These are phyloP conservation scores for Coniochaeta hoffmannii DNA, from an alignment of 2,329 filamentous ascomycete genomes.

Conservation along the genomic window DNA sequence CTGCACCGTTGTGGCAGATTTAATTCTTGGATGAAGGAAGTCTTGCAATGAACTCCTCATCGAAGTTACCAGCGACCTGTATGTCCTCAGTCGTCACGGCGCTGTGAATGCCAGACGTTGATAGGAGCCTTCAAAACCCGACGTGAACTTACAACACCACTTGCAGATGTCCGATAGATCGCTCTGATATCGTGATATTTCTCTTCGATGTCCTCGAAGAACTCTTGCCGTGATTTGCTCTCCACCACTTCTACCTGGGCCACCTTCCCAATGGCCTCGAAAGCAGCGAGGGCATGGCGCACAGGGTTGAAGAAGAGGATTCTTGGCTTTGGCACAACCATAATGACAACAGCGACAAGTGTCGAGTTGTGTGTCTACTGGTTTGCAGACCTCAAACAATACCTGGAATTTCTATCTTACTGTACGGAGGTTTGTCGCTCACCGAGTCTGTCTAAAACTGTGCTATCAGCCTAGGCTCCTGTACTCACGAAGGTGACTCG, in stretches of 20 bases:
- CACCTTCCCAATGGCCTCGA: background rate
- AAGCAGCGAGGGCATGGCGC: background rate
- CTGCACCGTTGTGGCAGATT: slow-evolving; percentile 48
- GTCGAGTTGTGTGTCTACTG: too few relatives aligned
- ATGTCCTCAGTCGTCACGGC: background rate
- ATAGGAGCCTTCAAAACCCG: too few relatives aligned
- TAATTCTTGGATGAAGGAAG: slow-evolving; percentile 37
- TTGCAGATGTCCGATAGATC: slow-evolving; percentile 2
- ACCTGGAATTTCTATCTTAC: too few relatives aligned
- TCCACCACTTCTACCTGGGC: background rate
- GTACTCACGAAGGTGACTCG: too few relatives aligned
- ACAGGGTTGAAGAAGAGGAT: slow-evolving; percentile 3
- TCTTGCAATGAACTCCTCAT: slow-evolving; percentile 35
- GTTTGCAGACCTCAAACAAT: too few relatives aligned
- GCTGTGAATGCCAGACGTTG: background rate
- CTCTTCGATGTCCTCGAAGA: slow-evolving; percentile 1
- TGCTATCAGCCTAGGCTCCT: too few relatives aligned
- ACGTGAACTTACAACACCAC: background rate
- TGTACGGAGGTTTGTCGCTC: too few relatives aligned
- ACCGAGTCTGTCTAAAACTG: too few relatives aligned
- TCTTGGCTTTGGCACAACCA: background rate
- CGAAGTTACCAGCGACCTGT: slow-evolving; percentile 23
- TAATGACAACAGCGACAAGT: background rate
- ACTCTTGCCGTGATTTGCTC: slow-evolving; percentile 1
- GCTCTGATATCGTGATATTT: slow-evolving; percentile 2